Evolutionary conservation across 2,329 filamentous ascomycete genomes (phyloP), one percentile per base, ranked within the genome.

Genomic region (Aspergillus ibericus): DNA sequence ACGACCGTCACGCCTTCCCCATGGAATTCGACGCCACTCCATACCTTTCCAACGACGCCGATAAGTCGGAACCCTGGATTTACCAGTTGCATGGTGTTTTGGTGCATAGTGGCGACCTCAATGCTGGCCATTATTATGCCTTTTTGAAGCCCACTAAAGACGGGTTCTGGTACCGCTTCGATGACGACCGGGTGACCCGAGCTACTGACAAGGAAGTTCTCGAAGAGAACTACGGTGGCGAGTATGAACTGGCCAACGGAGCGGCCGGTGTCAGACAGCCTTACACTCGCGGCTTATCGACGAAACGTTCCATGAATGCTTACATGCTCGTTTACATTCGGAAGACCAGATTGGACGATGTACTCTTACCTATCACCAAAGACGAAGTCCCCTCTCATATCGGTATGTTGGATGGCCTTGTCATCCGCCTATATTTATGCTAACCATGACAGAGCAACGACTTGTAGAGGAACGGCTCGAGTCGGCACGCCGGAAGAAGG

Each of bases 271-370:
- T 85, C 57, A 81, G 86, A 56, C 88, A 88, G 66, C 86, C 85
- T 1, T 88, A 88, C 68, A 86, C 85, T 9, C 78, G 85, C 38
- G 84, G 83, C 18, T 82, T 85, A 73, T 88, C 86, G 2, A 83
- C 84, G 3, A 89, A 89, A 68, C 81, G 86, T 48, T 88, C 85
- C 2, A 89, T 88, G 83, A 99, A 93, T 74, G 96, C 95, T 5
- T 99, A 99, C 81, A 99, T 99, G 95, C 78, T 99, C 81, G 96
- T 99, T 1, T 99, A 99, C 72, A 92, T 99, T 64, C 88, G 95
- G 47, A 91, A 96, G 73, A 90, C 88, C 53, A 86, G 88, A 57
- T 77, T 96, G n/a, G 90, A 96, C 70, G 83, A 90, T 64, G 88
- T 98, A 49, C 82, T 99, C 54, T 85, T 88, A 42, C 85, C 88